Percentiles rank a stretch among this genome's conserved stretches.
These are phyloP conservation scores for Neoconidiobolus thromboides DNA, from an alignment of 371 early-diverging fungal species.

Conservation along the genomic window DNA sequence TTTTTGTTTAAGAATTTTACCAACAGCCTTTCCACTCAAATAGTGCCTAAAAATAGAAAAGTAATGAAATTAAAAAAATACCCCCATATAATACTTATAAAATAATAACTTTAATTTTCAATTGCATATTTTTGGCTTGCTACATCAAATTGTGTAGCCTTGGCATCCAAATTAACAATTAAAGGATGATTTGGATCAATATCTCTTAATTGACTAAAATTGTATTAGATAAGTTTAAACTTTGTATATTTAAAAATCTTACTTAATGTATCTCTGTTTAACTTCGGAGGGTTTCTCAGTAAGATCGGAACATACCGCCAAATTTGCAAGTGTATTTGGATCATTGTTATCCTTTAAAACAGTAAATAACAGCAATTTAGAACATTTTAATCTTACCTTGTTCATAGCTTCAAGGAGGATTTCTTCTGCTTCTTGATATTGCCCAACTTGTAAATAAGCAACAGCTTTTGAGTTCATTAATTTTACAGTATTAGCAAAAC, in stretches of 20 bases:
- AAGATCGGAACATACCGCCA: constrained; percentile 47
- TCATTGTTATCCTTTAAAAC: constrained; percentile 38
- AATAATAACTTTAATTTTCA: too few relatives aligned
- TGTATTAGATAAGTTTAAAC: constrained; percentile 5
- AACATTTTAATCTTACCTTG: constrained; percentile 21
- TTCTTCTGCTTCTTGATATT: constrained; percentile 71
- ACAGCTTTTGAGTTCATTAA: constrained; percentile 72
- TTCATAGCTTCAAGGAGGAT: constrained; percentile 60
- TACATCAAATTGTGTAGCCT: constrained; percentile 58
- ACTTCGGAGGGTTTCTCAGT: constrained; percentile 49
- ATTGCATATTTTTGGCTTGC: not conserved
- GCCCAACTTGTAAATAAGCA: constrained; percentile 56
- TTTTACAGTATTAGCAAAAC: constrained; percentile 34
- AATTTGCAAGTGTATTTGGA: constrained; percentile 74
- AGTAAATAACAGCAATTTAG: not conserved
- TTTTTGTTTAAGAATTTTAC: too few relatives aligned
- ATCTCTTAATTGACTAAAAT: constrained; percentile 49
- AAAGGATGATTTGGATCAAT: constrained; percentile 64
- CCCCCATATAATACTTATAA: too few relatives aligned
- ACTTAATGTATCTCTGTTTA: constrained; percentile 41
- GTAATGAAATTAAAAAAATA: too few relatives aligned
- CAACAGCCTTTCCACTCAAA: too few relatives aligned
- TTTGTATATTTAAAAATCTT: constrained; percentile 7
- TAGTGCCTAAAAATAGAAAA: too few relatives aligned
- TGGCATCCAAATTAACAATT: constrained; percentile 50